A percentile compares a stretch with the other conserved stretches of the same genome.
Conservation (phyloP, 495 filamentous ascomycete species). For the Clohesyomyces aquaticus region DNA sequence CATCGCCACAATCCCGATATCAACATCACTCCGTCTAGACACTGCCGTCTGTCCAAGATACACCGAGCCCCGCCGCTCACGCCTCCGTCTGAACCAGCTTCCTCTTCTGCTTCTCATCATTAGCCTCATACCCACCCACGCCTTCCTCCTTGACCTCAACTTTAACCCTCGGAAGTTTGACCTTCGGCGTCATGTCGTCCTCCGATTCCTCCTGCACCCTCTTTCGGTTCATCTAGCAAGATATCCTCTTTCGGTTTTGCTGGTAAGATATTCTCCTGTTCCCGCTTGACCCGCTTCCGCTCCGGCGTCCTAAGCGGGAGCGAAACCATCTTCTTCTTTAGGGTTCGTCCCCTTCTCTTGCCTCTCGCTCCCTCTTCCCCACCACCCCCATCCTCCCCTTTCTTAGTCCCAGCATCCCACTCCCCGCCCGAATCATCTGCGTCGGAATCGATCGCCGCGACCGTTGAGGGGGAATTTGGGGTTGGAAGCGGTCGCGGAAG, state of each 20-base stretch:
- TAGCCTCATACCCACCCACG: neutral
- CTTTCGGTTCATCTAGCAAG: neutral
- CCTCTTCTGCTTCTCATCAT: neutral
- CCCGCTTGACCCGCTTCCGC: neutral
- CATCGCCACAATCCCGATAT: too few species aligned
- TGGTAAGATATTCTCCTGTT: too few species aligned
- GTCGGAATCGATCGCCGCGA: too few species aligned
- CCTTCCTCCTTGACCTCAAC: neutral
- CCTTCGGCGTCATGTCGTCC: neutral
- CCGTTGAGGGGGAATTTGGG: neutral
- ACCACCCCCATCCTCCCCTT: neutral
- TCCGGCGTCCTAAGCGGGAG: neutral
- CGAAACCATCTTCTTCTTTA: neutral
- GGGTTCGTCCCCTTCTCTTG: neutral
- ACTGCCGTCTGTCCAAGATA: neutral
- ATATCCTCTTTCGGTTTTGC: too few species aligned
- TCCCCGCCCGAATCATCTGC: too few species aligned
- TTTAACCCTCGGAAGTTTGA: neutral
- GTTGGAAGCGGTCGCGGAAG: neutral
- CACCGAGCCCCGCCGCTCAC: neutral
- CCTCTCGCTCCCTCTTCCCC: neutral
- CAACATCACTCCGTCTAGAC: too few species aligned
- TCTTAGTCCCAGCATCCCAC: neutral
- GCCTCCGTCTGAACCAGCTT: too few species aligned
- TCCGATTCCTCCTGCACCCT: neutral